These are phyloP conservation scores for Angophora floribunda DNA, from an alignment of 345 rosid genomes.

Conservation along the genomic window DNA sequence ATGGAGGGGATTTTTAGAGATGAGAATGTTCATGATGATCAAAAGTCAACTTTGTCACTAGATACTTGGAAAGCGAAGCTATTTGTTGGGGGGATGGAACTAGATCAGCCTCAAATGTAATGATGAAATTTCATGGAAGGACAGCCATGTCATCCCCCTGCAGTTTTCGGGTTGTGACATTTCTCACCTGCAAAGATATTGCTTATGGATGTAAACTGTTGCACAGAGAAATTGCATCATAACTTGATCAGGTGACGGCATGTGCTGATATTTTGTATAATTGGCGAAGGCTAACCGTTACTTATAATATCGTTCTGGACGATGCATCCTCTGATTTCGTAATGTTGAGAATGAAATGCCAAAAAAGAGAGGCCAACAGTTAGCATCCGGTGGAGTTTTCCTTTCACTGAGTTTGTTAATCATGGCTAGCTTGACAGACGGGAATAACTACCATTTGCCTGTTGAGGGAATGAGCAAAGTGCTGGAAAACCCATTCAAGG, in stretches of 20 bases:
- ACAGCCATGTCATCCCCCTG: too few species aligned
- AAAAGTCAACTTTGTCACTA: too few species aligned
- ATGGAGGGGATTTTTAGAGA: too few species aligned
- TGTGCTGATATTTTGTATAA: not conserved
- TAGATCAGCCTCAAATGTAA: too few species aligned
- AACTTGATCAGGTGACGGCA: not conserved
- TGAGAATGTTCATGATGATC: too few species aligned
- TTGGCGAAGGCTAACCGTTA: not conserved
- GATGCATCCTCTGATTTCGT: not conserved
- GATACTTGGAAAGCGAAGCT: too few species aligned
- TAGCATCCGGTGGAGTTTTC: not conserved
- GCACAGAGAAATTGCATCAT: not conserved
- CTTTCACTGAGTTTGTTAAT: not conserved
- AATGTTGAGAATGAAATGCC: not conserved
- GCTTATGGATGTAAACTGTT: not conserved
- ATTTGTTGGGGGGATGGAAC: too few species aligned
- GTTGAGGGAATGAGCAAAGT: conserved; percentile 54
- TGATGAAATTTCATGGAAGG: too few species aligned
- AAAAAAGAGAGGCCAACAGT: not conserved
- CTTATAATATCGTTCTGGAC: not conserved
- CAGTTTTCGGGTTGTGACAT: too few species aligned
- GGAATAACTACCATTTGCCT: conserved; percentile 56
- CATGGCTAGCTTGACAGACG: conserved; percentile 25
- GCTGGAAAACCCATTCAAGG: conserved; percentile 62
- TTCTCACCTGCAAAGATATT: not conserved